Evolutionary conservation across 805 yeast genomes (phyloP).

Genomic region (Wickerhamiella lipophila): DNA sequence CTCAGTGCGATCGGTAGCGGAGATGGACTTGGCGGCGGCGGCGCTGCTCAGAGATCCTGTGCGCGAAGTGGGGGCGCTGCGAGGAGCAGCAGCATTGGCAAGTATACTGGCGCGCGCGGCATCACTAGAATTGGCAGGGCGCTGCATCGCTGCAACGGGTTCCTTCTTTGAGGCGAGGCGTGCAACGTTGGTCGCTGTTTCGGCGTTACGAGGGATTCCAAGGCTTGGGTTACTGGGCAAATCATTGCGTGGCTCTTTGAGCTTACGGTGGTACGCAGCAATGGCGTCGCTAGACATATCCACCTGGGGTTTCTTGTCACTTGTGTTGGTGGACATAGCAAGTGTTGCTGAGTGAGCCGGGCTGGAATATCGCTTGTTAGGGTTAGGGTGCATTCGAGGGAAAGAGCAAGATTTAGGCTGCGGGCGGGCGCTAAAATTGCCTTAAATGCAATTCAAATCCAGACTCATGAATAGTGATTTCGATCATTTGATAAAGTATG

Average conservation of each 20-base stretch:
- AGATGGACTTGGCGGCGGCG: slow-evolving; percentile 27
- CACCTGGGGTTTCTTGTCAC: slow-evolving; percentile 9
- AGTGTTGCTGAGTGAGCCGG: slow-evolving; percentile 6
- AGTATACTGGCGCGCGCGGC: slow-evolving; percentile 30
- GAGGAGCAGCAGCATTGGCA: slow-evolving; percentile 24
- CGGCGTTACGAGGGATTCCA: slow-evolving; percentile 25
- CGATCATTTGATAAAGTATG: no score
- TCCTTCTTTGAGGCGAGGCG: slow-evolving; percentile 25
- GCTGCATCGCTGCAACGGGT: slow-evolving; percentile 29
- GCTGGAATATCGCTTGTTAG: not conserved
- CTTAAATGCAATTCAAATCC: no score
- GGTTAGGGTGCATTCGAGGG: not conserved
- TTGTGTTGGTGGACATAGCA: slow-evolving; percentile 2
- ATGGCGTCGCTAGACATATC: slow-evolving; percentile 25
- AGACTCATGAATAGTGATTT: no score
- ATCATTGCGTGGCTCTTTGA: slow-evolving; percentile 22
- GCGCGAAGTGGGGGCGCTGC: slow-evolving; percentile 29
- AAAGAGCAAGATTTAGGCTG: not conserved
- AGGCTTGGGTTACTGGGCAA: slow-evolving; percentile 27
- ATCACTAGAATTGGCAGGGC: slow-evolving; percentile 21
- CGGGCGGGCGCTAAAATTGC: not conserved
- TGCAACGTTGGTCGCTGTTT: slow-evolving; percentile 24
- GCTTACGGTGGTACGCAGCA: slow-evolving; percentile 28
- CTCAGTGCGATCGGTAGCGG: slow-evolving; percentile 9
- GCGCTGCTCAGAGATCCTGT: slow-evolving; percentile 47